Evolutionary conservation across 805 yeast genomes (phyloP), one percentile per base, ranked within the genome.

Genomic region (Jamesozyma jinghongensis): DNA sequence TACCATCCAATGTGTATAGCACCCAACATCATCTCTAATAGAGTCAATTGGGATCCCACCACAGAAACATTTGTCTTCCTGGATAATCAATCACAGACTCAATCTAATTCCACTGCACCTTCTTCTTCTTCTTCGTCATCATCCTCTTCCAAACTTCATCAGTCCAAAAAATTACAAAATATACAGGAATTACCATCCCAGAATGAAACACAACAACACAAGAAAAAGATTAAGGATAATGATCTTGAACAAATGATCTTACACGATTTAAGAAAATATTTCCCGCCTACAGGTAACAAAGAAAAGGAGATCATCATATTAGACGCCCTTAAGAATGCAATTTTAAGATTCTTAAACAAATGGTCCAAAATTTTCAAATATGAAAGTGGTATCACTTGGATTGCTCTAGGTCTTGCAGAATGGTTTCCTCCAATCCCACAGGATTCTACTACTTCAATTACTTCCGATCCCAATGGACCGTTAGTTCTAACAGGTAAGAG

Each of bases 351-450:
- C 55, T 62, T 83, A 31, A 62, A 62, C 25, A 85, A 85, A 63
- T 87, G 95, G 94, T 88, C 92, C 5, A 68, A 70, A 30, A 69
- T 79, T 42, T 74, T 85, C 40, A 78, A 77, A 49, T 88, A 88
- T 57, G 92, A 85, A 59, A 71, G 81, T 34, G 88, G 94, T 0
- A 68, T 87, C 52, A 72, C 90, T 3, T 87, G 95, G 95, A 75
- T 85, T 16, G 96, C 95, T 0, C 63, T 85, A 26, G 87, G 86
- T 10, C 63, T 88, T 34, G 90, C 95, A 0, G 95, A 86, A 59
- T 87, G 95, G 95, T 72, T 77, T 26, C 88, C 94, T 5, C 42
- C 44, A 3, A 85, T 84, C 1, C 85, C 88, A 5, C n/a, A n/a
- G n/a, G n/a, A n/a, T n/a, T n/a, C n/a, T n/a, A 14, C 34, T 13